Percentiles rank a stretch among this genome's conserved stretches.
Conservation (phyloP, 192 early-diverging fungal genomes). For the Paraglomus occultum region DNA sequence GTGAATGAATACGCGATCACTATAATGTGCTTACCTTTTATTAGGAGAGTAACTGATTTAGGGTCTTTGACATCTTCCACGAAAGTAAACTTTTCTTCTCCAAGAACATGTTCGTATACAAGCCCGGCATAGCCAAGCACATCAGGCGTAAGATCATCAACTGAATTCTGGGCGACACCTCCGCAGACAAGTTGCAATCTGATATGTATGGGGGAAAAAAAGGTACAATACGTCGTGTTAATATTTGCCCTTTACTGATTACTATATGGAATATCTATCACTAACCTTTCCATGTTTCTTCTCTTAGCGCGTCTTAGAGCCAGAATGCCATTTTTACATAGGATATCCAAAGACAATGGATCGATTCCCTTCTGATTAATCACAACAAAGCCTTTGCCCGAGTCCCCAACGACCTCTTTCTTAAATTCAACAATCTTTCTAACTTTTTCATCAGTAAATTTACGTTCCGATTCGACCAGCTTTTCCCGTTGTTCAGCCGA, state of each 20-base stretch:
- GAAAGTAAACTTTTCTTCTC: conserved; percentile 99
- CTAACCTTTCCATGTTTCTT: conserved; percentile 94
- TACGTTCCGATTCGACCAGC: conserved; percentile 95
- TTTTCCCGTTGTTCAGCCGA: conserved; percentile 98
- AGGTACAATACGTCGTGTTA: too few species aligned
- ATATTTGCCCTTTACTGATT: too few species aligned
- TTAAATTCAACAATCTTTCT: conserved; percentile 97
- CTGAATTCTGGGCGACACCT: conserved; percentile 95
- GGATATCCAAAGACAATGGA: conserved; percentile 92
- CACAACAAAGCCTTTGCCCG: conserved; percentile 88
- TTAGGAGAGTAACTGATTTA: conserved; percentile 86
- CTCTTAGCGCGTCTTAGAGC: conserved; percentile 96
- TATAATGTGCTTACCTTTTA: conserved; percentile 69
- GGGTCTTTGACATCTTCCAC: conserved; percentile 94
- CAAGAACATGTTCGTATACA: conserved; percentile 95
- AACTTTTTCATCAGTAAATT: conserved; percentile 92
- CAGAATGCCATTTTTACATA: conserved; percentile 94
- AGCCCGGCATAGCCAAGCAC: conserved; percentile 89
- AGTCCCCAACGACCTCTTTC: conserved; percentile 86
- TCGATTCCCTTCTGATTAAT: conserved; percentile 99
- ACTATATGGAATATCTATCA: too few species aligned
- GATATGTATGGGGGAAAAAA: not conserved
- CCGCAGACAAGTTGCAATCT: conserved; percentile 89
- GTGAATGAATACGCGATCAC: not conserved
- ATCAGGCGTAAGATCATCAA: conserved; percentile 86